phyloP scores from a whole-genome alignment of 1,139 yeast species.

The Nakaseomyces kungkrabaensis region DNA sequence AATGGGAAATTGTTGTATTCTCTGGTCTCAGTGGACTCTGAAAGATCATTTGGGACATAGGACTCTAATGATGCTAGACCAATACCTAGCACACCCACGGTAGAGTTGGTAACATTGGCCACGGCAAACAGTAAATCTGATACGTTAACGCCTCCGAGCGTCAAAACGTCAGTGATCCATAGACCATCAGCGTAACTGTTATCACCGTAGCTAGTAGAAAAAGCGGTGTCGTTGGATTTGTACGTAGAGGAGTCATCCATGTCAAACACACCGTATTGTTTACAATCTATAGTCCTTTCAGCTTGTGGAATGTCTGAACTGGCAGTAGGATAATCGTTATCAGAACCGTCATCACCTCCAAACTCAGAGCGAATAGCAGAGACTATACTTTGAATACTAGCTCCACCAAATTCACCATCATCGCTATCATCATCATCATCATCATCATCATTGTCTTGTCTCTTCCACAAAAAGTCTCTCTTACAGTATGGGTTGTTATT shows the following conservation, averaged over 20 bases:
- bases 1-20: conserved; percentile 34
- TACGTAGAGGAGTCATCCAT: neutral
- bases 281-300: neutral
- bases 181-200: conserved; percentile 1
- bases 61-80: neutral
- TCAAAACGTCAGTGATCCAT: conserved; percentile 1
- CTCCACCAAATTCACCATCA: too few species aligned
- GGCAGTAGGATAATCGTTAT: neutral
- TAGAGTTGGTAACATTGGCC: neutral
- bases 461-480: neutral
- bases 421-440: too few species aligned
- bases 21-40: neutral
- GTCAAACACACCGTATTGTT: neutral
- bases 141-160: neutral
- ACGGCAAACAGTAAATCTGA: neutral
- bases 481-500: conserved; percentile 19
- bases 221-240: neutral
- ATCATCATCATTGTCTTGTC: neutral
- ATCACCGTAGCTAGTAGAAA: conserved; percentile 1
- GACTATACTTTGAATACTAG: too few species aligned
- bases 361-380: neutral
- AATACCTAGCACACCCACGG: conserved; percentile 2
- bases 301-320: neutral
- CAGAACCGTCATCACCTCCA: neutral
- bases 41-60: neutral